A percentile compares a stretch with the other conserved stretches of the same genome.
These are phyloP conservation scores for Coniferiporia weirii DNA, from an alignment of 1,284 basidiomycete genomes.

Conservation along the genomic window DNA sequence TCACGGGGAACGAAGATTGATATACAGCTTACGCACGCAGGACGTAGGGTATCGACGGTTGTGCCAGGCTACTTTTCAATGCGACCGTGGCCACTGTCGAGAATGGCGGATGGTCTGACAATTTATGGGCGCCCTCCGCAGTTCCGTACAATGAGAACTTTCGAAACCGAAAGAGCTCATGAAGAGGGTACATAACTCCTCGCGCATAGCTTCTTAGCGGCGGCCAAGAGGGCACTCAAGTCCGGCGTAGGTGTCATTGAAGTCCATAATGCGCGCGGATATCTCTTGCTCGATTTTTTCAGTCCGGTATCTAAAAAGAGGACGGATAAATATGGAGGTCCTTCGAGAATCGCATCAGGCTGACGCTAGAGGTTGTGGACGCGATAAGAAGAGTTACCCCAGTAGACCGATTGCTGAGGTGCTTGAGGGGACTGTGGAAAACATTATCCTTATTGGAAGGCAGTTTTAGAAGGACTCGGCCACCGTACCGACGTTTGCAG, in stretches of 20 bases:
- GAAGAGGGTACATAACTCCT: slow-evolving; percentile 41
- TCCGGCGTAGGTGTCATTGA: slow-evolving; percentile 42
- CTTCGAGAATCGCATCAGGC: slow-evolving; percentile 47
- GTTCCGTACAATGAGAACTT: slow-evolving; percentile 46
- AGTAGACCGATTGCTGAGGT: slow-evolving; percentile 37
- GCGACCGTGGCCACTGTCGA: slow-evolving; percentile 24
- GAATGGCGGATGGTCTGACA: slow-evolving; percentile 43
- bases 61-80: slow-evolving; percentile 34
- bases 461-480: slow-evolving; percentile 55
- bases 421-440: slow-evolving; percentile 32
- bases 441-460: slow-evolving; percentile 45
- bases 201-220: slow-evolving; percentile 42
- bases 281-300: slow-evolving; percentile 35
- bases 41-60: slow-evolving; percentile 52
- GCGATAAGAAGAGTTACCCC: slow-evolving; percentile 37
- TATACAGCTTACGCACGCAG: slow-evolving; percentile 60
- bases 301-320: slow-evolving; percentile 47
- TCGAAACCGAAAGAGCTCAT: slow-evolving; percentile 51
- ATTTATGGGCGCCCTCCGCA: slow-evolving; percentile 36
- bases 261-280: slow-evolving; percentile 53
- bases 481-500: slow-evolving; percentile 32
- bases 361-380: slow-evolving; percentile 42
- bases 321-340: slow-evolving; percentile 52
- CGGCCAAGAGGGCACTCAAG: slow-evolving; percentile 39
- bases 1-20: slow-evolving; percentile 43